These are phyloP conservation scores for Rubia balearica DNA, from an alignment of 305 asterid genomes.

Conservation along the genomic window DNA sequence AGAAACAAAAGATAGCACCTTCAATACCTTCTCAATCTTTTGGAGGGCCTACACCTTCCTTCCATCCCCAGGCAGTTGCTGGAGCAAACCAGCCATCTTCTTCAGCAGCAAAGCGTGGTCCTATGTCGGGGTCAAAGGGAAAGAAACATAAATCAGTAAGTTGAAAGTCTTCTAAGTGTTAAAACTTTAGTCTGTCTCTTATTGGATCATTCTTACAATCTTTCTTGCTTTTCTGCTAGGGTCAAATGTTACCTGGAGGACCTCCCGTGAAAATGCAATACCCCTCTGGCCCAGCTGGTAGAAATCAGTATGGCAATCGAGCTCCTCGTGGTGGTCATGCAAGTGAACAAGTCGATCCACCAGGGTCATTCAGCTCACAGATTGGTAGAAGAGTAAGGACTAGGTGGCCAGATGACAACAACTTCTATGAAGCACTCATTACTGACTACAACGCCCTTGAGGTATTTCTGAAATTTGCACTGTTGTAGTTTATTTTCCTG, in stretches of 20 bases:
- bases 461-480: slow-evolving; percentile 33
- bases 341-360: slow-evolving; percentile 51
- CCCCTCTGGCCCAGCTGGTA: slow-evolving; percentile 57
- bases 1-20: slow-evolving; percentile 60
- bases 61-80: slow-evolving; percentile 49
- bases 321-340: slow-evolving; percentile 40
- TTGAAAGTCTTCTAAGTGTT: slow-evolving; percentile 1
- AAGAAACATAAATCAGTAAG: slow-evolving; percentile 48
- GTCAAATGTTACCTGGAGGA: slow-evolving; percentile 45
- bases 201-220: slow-evolving; percentile 1
- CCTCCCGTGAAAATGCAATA: slow-evolving; percentile 64
- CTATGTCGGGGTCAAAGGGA: slow-evolving; percentile 46
- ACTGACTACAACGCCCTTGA: slow-evolving; percentile 53
- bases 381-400: slow-evolving; percentile 80
- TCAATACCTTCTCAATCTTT: slow-evolving; percentile 58
- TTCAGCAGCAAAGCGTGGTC: slow-evolving; percentile 60
- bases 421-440: slow-evolving; percentile 80
- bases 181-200: neutral
- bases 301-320: slow-evolving; percentile 65
- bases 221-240: slow-evolving; percentile 14
- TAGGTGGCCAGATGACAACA: slow-evolving; percentile 89
- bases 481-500: slow-evolving; percentile 11
- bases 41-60: slow-evolving; percentile 73
- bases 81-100: slow-evolving; percentile 63
- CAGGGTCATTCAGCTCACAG: slow-evolving; percentile 43